These are phyloP conservation scores for Penicillium tannophilum DNA, from an alignment of 495 filamentous ascomycete genomes.

Conservation along the genomic window DNA sequence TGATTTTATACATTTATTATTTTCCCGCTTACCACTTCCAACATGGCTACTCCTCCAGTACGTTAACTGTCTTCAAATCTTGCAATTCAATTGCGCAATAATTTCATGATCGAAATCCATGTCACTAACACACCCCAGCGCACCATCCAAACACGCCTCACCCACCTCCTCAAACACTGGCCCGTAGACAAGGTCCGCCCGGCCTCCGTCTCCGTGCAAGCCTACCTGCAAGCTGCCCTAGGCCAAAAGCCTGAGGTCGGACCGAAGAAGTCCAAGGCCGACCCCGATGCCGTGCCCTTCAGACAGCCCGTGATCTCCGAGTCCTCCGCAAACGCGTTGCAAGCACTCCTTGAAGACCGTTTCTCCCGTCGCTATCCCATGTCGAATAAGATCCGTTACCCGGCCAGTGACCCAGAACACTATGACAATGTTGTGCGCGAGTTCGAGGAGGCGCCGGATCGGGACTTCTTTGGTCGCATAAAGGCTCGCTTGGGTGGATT, in stretches of 20 bases:
- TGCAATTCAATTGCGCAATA: neutral
- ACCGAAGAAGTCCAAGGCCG: constrained; percentile 16
- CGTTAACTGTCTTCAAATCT: neutral
- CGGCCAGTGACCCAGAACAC: constrained; percentile 73
- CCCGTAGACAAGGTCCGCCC: constrained; percentile 78
- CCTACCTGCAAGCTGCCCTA: constrained; percentile 65
- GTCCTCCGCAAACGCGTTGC: constrained; percentile 71
- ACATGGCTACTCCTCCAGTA: constrained; percentile 28
- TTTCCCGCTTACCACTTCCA: constrained; percentile 3
- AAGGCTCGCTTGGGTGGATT: constrained; percentile 64
- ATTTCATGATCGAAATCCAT: neutral
- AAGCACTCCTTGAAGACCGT: constrained; percentile 71
- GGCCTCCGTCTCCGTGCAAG: constrained; percentile 68
- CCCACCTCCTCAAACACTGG: constrained; percentile 67
- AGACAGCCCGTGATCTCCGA: constrained; percentile 45
- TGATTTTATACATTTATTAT: constrained; percentile 1
- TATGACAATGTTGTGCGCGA: constrained; percentile 74
- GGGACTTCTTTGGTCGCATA: constrained; percentile 58
- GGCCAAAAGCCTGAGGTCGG: constrained; percentile 29
- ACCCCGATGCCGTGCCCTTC: constrained; percentile 19
- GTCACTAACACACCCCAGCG: constrained; percentile 41
- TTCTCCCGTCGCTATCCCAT: constrained; percentile 72
- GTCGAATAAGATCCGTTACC: constrained; percentile 59
- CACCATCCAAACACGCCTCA: constrained; percentile 60
- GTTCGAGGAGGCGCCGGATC: constrained; percentile 67